Conservation (phyloP, 2,329 filamentous ascomycete genomes). For the Rhexocercosporidium sp. region DNA sequence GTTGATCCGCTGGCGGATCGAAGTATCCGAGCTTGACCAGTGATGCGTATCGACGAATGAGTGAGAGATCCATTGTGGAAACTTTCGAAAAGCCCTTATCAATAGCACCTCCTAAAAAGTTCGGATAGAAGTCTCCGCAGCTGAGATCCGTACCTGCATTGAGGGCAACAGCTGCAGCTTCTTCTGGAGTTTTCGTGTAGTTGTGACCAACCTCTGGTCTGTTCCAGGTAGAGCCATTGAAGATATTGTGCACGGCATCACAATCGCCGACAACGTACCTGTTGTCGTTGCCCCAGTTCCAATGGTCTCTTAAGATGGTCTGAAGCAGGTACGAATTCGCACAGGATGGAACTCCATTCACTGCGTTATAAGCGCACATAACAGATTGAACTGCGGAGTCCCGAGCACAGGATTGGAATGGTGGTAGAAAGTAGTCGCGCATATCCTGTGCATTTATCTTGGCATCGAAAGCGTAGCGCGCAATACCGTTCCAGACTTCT, state of each 20-base stretch:
- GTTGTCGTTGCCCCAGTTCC: conserved; percentile 65
- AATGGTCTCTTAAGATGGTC: conserved; percentile 67
- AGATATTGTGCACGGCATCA: conserved; percentile 63
- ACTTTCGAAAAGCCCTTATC: conserved; percentile 31
- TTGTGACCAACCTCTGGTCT: conserved; percentile 38
- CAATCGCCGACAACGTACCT: conserved; percentile 58
- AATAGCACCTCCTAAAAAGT: conserved; percentile 24
- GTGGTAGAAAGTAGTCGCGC: conserved; percentile 69
- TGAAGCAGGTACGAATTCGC: conserved; percentile 66
- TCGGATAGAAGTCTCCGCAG: conserved; percentile 30
- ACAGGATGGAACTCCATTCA: conserved; percentile 71
- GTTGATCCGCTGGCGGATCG: conserved; percentile 46
- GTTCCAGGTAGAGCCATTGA: conserved; percentile 14
- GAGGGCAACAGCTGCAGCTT: conserved; percentile 28
- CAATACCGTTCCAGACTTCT: conserved; percentile 42
- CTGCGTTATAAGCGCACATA: conserved; percentile 67
- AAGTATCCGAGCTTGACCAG: conserved; percentile 64
- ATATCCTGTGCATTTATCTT: conserved; percentile 65
- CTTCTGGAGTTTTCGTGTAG: conserved; percentile 39
- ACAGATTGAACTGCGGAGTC: conserved; percentile 60
- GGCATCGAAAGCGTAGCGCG: conserved; percentile 59
- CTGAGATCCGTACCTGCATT: conserved; percentile 35
- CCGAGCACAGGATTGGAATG: conserved; percentile 67
- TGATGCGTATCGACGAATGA: conserved; percentile 58
- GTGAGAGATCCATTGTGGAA: conserved; percentile 52